These are phyloP conservation scores for Candida vaughaniae DNA, from an alignment of 805 yeast genomes.

Conservation along the genomic window DNA sequence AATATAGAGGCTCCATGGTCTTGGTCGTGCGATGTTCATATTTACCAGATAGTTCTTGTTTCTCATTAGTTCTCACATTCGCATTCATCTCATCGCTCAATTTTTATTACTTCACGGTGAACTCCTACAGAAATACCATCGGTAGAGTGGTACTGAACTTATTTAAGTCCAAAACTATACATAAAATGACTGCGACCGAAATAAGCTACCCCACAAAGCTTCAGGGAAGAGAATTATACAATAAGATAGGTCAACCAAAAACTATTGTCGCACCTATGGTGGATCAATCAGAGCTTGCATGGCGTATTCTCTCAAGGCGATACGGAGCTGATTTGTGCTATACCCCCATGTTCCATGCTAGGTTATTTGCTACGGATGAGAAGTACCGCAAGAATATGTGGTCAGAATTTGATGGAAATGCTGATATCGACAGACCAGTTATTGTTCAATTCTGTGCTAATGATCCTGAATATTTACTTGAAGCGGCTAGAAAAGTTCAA, in stretches of 20 bases:
- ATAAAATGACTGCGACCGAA: background rate
- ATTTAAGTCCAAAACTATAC: background rate
- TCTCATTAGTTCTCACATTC: no score
- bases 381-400: constrained; percentile 79
- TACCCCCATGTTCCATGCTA: constrained; percentile 96
- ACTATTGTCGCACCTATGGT: constrained; percentile 98
- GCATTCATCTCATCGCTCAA: constrained; percentile 3
- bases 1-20: no score
- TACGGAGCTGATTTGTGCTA: constrained; percentile 94
- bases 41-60: no score
- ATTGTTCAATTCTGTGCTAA: constrained; percentile 96
- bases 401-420: constrained; percentile 70
- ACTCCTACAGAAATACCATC: background rate
- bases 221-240: constrained; percentile 67
- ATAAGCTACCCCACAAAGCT: constrained; percentile 1
- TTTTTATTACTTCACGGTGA: constrained; percentile 4
- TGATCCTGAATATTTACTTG: constrained; percentile 78
- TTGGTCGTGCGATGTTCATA: no score
- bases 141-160: constrained; percentile 4
- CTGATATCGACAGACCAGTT: constrained; percentile 71
- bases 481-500: constrained; percentile 80
- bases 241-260: constrained; percentile 69
- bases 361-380: constrained; percentile 79
- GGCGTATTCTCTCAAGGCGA: constrained; percentile 82
- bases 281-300: constrained; percentile 92